A percentile compares a stretch with the other conserved stretches of the same genome.
These are phyloP conservation scores for Cladophialophora exuberans DNA, from an alignment of 2,329 filamentous ascomycete species.

Conservation along the genomic window DNA sequence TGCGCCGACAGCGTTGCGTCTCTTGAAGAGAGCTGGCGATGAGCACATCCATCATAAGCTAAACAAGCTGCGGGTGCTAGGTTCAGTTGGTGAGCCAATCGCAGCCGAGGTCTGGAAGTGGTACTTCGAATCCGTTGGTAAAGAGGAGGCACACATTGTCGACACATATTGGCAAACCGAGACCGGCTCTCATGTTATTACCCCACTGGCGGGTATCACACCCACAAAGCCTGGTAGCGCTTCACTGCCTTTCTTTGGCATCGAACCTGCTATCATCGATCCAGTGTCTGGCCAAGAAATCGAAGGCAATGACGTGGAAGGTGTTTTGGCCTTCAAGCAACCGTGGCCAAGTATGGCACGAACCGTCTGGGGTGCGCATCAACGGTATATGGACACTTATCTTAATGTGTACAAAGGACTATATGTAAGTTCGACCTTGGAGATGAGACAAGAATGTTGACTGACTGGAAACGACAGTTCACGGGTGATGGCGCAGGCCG, in stretches of 20 bases:
- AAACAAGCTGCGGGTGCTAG: constrained; percentile 85
- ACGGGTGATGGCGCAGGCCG: constrained; percentile 83
- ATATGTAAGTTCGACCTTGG: constrained; percentile 72
- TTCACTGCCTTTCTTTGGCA: constrained; percentile 96
- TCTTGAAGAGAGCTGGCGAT: constrained; percentile 94
- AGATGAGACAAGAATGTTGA: not conserved
- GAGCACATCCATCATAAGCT: constrained; percentile 88
- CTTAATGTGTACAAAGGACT: constrained; percentile 97
- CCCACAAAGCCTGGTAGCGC: constrained; percentile 96
- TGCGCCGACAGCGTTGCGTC: constrained; percentile 86
- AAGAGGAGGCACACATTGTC: constrained; percentile 88
- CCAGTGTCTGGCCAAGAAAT: constrained; percentile 93
- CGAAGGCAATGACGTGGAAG: constrained; percentile 93
- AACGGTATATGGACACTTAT: constrained; percentile 98
- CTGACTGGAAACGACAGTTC: constrained; percentile 44
- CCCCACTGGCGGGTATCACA: constrained; percentile 87
- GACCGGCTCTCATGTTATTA: constrained; percentile 95
- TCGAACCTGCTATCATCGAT: constrained; percentile 96
- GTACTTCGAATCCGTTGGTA: constrained; percentile 95
- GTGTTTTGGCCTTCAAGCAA: constrained; percentile 95
- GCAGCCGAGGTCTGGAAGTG: constrained; percentile 99
- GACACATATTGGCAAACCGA: constrained; percentile 99
- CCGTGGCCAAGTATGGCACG: constrained; percentile 98
- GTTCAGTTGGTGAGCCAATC: constrained; percentile 96
- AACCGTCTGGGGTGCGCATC: constrained; percentile 96